Base-by-base conservation (phyloP, 192 early-diverging fungal genomes). In the Coemansia sp. region DNA sequence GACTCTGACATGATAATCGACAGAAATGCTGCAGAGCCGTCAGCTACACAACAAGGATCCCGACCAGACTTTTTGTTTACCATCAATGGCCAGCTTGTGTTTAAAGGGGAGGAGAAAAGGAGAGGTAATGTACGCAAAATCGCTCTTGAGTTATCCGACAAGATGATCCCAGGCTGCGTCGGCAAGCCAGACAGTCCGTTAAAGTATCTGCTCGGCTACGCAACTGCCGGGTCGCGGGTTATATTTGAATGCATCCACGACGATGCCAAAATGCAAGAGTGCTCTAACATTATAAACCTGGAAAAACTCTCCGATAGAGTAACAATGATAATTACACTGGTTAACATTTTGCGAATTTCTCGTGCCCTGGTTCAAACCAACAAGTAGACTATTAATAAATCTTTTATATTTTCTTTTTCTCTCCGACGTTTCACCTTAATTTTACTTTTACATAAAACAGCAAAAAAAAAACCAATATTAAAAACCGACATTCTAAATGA, bases 101-200 rank as follows among this genome's bases (percentile, higher is more conserved):
- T 82, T 28, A 82, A 82, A 22, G 79, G 79, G 11, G 79, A 82
- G 56, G 79, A 82, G 36, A 82, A 82, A 52, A 73, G 61, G 38
- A n/a, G 29, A 0, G 79, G 79, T 7, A 57, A 69, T 12, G 68
- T 76, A 0, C 42, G 74, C 7, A 50, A 22, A 0, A 82, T 76
- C 63, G 74, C 79, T 7, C n/a, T 50, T 5, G 74, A 82, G 29
- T 62, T 82, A 5, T 58, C 45, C 0, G 64, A 70, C 42, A 76
- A 82, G 61, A 76, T 76, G 70, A 22, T 61, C 11, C 60, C 63
- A 0, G 74, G 66, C 2, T 66, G 62, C 3, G 67, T 82, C 4
- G 75, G 74, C 20, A 69, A 66, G 12, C 42, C 62, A 6, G 64
- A 63, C 48, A 75, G 68, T 33, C 64, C 20, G 7, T 29, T 76